Conservation (phyloP, 139 green algal species). For the Chlorokybus atmophyticus region DNA sequence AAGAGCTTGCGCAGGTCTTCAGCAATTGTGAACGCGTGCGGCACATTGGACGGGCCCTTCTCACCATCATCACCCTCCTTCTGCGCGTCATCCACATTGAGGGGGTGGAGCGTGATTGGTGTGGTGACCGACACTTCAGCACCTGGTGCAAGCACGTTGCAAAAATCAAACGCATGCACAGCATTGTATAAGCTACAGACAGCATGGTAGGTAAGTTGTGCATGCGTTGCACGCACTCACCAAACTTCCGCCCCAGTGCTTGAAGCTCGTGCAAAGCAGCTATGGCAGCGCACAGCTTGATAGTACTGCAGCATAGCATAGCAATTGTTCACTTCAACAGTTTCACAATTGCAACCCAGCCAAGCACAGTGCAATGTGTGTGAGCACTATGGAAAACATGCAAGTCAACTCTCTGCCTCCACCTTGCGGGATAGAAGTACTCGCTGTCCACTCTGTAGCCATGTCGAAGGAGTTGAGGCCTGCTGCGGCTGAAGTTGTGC, state of each 20-base stretch:
- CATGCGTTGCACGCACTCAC: no score
- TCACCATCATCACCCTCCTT: no score
- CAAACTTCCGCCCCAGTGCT: no score
- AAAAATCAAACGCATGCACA: no score
- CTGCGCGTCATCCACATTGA: no score
- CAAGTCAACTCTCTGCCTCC: not conserved
- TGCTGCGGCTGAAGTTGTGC: not conserved
- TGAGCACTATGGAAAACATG: not conserved
- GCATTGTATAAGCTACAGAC: no score
- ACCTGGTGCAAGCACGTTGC: no score
- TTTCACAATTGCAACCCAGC: not conserved
- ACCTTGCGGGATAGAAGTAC: constrained; percentile 30
- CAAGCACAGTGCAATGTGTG: not conserved
- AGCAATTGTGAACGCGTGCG: not conserved
- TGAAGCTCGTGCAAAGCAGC: constrained; percentile 8
- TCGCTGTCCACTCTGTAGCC: constrained; percentile 11
- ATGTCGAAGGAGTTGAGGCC: constrained; percentile 8
- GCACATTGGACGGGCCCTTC: not conserved
- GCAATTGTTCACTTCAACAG: not conserved
- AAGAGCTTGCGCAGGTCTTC: constrained; percentile 4
- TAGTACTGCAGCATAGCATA: constrained; percentile 8
- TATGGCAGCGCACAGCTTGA: constrained; percentile 23
- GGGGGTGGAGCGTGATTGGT: no score
- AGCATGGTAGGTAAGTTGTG: no score
- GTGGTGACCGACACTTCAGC: no score